Evolutionary conservation across 2,329 filamentous ascomycete species (phyloP).

Genomic region (Kalmusia sp.): DNA sequence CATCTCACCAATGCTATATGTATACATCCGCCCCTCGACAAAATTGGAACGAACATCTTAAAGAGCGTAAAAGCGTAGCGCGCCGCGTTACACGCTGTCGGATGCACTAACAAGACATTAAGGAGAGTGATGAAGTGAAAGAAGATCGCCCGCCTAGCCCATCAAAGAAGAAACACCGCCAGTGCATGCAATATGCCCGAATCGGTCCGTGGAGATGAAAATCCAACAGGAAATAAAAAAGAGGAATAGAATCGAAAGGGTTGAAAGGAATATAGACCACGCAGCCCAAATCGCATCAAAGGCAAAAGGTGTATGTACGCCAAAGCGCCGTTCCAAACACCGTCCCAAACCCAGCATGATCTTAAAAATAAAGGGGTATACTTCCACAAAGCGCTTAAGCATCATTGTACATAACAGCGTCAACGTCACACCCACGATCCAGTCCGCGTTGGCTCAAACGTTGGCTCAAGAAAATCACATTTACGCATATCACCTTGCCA

Average conservation of each 20-base stretch:
- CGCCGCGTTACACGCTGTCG: constrained; percentile 1
- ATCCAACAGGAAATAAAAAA: background rate
- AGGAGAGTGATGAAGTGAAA: background rate
- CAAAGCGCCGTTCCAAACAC: constrained; percentile 1
- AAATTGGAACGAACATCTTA: background rate
- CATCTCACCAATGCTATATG: background rate
- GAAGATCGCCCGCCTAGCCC: no score
- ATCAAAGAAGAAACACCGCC: background rate
- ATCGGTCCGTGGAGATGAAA: background rate
- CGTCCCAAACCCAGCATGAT: constrained; percentile 1
- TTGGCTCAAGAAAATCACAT: no score
- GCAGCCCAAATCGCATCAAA: background rate
- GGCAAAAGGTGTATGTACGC: no score
- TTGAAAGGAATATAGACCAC: background rate
- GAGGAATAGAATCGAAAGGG: background rate
- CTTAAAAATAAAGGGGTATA: constrained; percentile 8
- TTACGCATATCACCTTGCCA: no score
- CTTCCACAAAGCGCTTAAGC: constrained; percentile 8
- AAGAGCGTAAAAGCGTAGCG: constrained; percentile 3
- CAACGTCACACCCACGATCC: background rate
- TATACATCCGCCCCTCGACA: no score
- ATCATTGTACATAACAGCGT: constrained; percentile 7
- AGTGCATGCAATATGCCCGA: background rate
- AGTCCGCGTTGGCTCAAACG: background rate
- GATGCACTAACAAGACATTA: background rate